These are phyloP conservation scores for Yamadazyma friedrichii DNA, from an alignment of 1,139 yeast species.

Conservation along the genomic window DNA sequence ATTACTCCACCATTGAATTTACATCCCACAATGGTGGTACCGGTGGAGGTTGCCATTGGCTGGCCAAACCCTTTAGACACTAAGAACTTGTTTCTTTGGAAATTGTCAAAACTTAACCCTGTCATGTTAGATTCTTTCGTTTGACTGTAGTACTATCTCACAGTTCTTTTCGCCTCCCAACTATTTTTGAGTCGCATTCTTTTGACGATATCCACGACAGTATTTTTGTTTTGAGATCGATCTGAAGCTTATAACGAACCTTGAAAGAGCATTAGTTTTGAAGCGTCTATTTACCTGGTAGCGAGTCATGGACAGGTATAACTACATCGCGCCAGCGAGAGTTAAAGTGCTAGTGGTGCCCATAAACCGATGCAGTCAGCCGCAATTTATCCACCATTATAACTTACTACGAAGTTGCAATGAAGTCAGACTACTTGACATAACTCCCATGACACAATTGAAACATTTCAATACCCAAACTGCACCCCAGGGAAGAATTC, in stretches of 20 bases:
- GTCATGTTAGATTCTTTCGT: constrained; percentile 48
- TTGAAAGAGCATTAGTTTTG: no score
- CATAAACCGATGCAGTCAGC: constrained; percentile 49
- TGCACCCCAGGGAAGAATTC: constrained; percentile 72
- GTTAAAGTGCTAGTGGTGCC: constrained; percentile 75
- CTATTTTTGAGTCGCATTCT: no score
- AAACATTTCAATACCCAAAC: constrained; percentile 76
- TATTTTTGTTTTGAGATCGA: background rate
- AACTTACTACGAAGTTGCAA: constrained; percentile 45
- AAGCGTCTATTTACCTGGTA: no score
- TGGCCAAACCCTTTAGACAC: constrained; percentile 69
- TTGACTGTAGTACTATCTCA: background rate
- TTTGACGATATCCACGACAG: background rate
- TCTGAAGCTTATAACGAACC: background rate
- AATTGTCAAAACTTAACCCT: constrained; percentile 90
- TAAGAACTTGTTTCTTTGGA: constrained; percentile 78
- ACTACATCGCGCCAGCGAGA: constrained; percentile 54
- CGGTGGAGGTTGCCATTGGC: constrained; percentile 93
- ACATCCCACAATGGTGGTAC: constrained; percentile 97
- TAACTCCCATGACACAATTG: constrained; percentile 61
- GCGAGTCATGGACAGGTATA: constrained; percentile 20
- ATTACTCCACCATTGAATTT: constrained; percentile 91
- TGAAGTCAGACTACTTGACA: constrained; percentile 73
- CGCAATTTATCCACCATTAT: constrained; percentile 49
- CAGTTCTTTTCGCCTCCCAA: background rate